phyloP scores from a whole-genome alignment of 805 yeast genomes.

The Myxozyma kluyveri region DNA sequence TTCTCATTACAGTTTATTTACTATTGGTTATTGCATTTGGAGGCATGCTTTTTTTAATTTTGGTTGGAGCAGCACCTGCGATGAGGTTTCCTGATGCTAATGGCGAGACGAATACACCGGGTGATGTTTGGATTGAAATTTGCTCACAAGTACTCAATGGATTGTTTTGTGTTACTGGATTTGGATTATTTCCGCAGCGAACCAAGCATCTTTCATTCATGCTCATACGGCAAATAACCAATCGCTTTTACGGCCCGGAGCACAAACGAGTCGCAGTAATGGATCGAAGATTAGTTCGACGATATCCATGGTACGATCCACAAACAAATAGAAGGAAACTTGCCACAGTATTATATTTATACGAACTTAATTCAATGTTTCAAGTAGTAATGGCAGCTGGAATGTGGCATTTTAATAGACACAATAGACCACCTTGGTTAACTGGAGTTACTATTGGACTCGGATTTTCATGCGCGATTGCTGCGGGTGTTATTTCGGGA shows the following conservation, averaged over 20 bases:
- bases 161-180: slow-evolving; percentile 29
- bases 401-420: slow-evolving; percentile 31
- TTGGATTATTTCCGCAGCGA: slow-evolving; percentile 29
- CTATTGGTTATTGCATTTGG: slow-evolving; percentile 29
- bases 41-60: slow-evolving; percentile 30
- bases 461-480: slow-evolving; percentile 21
- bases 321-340: slow-evolving; percentile 13
- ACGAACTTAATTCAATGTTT: slow-evolving; percentile 25
- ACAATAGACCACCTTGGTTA: slow-evolving; percentile 29
- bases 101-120: slow-evolving; percentile 21
- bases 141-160: slow-evolving; percentile 30
- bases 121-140: slow-evolving; percentile 30
- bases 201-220: slow-evolving; percentile 23
- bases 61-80: slow-evolving; percentile 30
- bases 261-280: slow-evolving; percentile 6
- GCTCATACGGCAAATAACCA: slow-evolving; percentile 14
- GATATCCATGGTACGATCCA: slow-evolving; percentile 26
- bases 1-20: slow-evolving; percentile 22
- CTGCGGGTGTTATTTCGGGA: slow-evolving; percentile 20
- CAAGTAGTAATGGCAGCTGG: slow-evolving; percentile 29
- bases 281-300: slow-evolving; percentile 6
- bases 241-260: too few relatives aligned
- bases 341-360: slow-evolving; percentile 22
- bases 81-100: slow-evolving; percentile 26
- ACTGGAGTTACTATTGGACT: slow-evolving; percentile 27